Base-by-base conservation (phyloP, 2,329 filamentous ascomycete genomes). In the Cordyceps farinosa region DNA sequence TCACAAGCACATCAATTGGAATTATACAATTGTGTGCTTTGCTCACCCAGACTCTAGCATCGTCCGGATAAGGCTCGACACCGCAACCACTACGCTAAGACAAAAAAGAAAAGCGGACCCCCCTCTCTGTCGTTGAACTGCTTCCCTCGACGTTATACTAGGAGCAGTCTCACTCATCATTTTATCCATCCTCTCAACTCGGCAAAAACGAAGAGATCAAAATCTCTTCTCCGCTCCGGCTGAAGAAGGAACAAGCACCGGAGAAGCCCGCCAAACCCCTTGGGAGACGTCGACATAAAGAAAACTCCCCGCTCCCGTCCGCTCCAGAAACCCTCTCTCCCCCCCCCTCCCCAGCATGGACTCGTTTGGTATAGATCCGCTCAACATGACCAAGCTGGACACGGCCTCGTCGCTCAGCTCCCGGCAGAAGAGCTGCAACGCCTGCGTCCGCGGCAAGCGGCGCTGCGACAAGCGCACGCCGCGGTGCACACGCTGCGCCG, bases 381-480 rank as follows among this genome's bases (percentile, higher is more conserved):
- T 71, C 61, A 65, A 66, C 42, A 66, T 71, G 59, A 68, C 70
- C 61, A 74, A 72, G 67, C 67, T 64, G 44, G 63, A 65, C 52
- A 38, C 65, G n/a, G 47, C 59, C n/a, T 59, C 59, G 55, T 29
- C 67, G 42, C 72, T 75, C 44, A 74, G 76, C 50, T 86, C 76
- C 82, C 73, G 78, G 64, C 79, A 81, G 67, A 81, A 79, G 75
- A 81, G 77, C 72, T 81, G 79, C 73, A 79, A 81, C 66, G 75
- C 78, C 60, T 82, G 79, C 67, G 79, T 81, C 55, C 74, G 74
- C 60, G 76, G 78, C 69, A 82, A 82, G 70, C 74, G 79, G 56
- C 75, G 78, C 64, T 82, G 79, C 70, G 79, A 82, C 69, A 80
- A 81, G 73, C 73, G 70, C 52, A 72, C 70, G 9, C 79, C 79